Evolutionary conservation across 257 asterid species (phyloP).

Genomic region (Solanum ahanhuiri): DNA sequence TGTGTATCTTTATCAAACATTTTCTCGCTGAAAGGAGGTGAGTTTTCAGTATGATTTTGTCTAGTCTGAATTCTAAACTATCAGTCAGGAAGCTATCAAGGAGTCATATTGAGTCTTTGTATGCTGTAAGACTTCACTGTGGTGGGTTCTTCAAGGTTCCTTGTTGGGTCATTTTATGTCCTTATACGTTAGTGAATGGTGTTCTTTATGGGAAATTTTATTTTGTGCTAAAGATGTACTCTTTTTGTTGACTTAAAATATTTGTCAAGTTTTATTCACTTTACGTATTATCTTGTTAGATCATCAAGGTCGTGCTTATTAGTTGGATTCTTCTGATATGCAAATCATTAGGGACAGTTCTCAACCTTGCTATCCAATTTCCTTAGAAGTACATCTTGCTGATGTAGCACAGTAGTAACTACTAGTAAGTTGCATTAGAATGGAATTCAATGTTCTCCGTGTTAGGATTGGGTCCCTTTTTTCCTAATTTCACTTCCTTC

Average conservation of each 20-base stretch:
- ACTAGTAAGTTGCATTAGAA: neutral
- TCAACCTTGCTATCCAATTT: neutral
- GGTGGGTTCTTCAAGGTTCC: neutral
- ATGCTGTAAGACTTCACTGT: neutral
- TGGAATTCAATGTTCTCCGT: neutral
- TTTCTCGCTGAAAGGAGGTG: slow-evolving; percentile 23
- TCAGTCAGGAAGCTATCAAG: neutral
- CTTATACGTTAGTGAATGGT: neutral
- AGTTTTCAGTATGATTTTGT: neutral
- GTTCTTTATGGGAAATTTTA: neutral
- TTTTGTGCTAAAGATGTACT: neutral
- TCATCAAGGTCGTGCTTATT: neutral
- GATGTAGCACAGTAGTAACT: neutral
- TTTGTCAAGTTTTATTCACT: neutral
- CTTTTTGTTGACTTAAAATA: neutral
- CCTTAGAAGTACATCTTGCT: neutral
- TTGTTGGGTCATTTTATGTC: neutral
- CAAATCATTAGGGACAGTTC: neutral
- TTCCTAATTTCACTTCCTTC: neutral
- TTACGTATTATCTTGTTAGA: neutral
- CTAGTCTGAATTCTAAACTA: neutral
- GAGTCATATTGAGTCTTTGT: neutral
- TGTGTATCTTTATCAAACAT: slow-evolving; percentile 6
- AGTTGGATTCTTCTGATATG: neutral
- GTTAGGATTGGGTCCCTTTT: neutral